Conservation (phyloP, 805 yeast genomes). For the Nakazawaea ishiwadae region DNA sequence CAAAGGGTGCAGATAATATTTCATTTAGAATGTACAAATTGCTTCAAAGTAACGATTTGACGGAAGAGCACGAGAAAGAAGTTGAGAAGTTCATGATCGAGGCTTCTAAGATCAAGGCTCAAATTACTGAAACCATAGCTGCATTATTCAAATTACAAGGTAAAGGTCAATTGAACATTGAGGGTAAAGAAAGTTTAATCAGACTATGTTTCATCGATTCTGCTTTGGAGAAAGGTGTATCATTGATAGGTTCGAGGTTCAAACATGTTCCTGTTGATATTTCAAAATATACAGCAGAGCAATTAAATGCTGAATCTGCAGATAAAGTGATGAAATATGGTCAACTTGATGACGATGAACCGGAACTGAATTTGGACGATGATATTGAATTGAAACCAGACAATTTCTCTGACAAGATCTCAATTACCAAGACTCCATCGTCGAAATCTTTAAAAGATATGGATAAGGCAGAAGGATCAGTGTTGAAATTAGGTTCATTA, state of each 20-base stretch:
- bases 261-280: constrained; percentile 6
- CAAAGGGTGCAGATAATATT: constrained; percentile 14
- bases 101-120: constrained; percentile 32
- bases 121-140: constrained; percentile 45
- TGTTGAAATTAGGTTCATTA: constrained; percentile 25
- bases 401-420: background rate
- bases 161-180: constrained; percentile 48
- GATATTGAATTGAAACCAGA: constrained; percentile 14
- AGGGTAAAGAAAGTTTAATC: constrained; percentile 73
- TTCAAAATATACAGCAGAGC: constrained; percentile 2
- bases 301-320: background rate
- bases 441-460: constrained; percentile 29
- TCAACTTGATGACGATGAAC: background rate
- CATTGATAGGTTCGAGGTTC: constrained; percentile 20
- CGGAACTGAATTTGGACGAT: constrained; percentile 1
- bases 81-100: constrained; percentile 30
- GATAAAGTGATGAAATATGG: too few relatives aligned
- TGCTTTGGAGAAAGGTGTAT: constrained; percentile 55
- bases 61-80: constrained; percentile 14
- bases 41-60: constrained; percentile 14
- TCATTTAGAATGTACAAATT: constrained; percentile 19
- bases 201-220: constrained; percentile 67
- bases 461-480: constrained; percentile 38
- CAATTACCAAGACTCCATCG: constrained; percentile 21
- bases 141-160: constrained; percentile 56